phyloP scores from a whole-genome alignment of 179 eudicot genomes.

The Spinacia oleracea region DNA sequence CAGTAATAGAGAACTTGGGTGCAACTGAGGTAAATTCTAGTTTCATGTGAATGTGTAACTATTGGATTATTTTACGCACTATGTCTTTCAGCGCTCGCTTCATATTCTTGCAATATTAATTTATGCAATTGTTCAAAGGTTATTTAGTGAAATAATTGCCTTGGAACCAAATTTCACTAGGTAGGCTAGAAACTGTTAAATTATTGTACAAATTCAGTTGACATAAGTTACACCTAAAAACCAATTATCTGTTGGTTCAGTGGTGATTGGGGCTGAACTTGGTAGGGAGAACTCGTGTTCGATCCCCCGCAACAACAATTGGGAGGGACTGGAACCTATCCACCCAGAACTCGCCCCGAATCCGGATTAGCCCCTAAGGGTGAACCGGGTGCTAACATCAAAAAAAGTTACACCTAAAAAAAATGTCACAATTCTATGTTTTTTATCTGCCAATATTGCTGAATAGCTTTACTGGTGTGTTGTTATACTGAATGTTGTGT shows the following conservation, averaged over 20 bases:
- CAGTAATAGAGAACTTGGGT: constrained; percentile 87
- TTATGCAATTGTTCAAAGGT: background rate
- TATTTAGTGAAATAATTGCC: background rate
- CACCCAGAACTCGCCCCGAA: too few species aligned
- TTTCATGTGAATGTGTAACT: background rate
- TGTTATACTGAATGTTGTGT: background rate
- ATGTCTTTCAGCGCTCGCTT: background rate
- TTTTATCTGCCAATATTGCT: background rate
- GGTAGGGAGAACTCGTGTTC: too few species aligned
- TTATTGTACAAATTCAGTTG: background rate
- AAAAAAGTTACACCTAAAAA: background rate
- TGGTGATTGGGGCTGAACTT: too few species aligned
- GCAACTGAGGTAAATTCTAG: constrained; percentile 74
- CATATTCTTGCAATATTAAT: background rate
- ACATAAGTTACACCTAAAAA: background rate
- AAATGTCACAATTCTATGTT: background rate
- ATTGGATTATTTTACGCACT: background rate
- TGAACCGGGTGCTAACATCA: too few species aligned
- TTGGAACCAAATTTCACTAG: background rate
- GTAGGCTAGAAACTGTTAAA: background rate
- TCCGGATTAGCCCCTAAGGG: too few species aligned
- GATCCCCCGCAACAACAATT: too few species aligned
- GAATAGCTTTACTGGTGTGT: background rate
- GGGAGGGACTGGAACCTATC: too few species aligned
- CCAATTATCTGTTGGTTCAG: too few species aligned